Base-by-base conservation (phyloP, 1,284 basidiomycete genomes). In the Hymenochaete sp. region DNA sequence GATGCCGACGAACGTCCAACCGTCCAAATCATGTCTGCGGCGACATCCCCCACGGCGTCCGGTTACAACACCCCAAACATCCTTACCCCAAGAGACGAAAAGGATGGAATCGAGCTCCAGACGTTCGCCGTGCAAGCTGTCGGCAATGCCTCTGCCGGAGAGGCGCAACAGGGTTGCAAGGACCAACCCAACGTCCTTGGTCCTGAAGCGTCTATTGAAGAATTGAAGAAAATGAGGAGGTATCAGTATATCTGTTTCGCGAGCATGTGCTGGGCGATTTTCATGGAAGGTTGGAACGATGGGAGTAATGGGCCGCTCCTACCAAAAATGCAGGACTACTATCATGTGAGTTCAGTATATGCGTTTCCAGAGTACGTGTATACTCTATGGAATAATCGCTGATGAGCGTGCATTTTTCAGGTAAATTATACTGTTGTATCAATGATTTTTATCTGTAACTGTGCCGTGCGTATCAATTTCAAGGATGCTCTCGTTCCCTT, bases 401-500 rank as follows among this genome's bases (percentile, higher is more conserved):
- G n/a, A n/a, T n/a, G n/a, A 19, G 13, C 32, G 6, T 6, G 32
- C 21, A 4, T n/a, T n/a, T 8, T 50, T 4, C 47, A 73, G 70
- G 58, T 71, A 33, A 59, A 61, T 16, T 70, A 66, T 45, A 55
- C 63, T 24, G 51, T 69, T 44, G 73, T 81, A 13, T 74, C 77
- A 0, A 53, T 77, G 18, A 67, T 79, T 28, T 82, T 79, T 62
- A 63, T 81, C 11, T 63, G 65, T 45, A 74, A 69, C 45, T 74
- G 71, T 47, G 47, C 72, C 27, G 78, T 79, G 53, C 37, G 57
- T 56, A 8, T 32, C 14, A 35, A 31, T 35, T 13, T 42, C 28
- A 31, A 31, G 10, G 28, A 31, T 4, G 21, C 25, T 26, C 28
- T 27, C 25, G 32, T 37, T 24, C 4, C 21, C 41, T 29, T 29